These are phyloP conservation scores for Piloderma croceum DNA, from an alignment of 768 basidiomycete species.

Conservation along the genomic window DNA sequence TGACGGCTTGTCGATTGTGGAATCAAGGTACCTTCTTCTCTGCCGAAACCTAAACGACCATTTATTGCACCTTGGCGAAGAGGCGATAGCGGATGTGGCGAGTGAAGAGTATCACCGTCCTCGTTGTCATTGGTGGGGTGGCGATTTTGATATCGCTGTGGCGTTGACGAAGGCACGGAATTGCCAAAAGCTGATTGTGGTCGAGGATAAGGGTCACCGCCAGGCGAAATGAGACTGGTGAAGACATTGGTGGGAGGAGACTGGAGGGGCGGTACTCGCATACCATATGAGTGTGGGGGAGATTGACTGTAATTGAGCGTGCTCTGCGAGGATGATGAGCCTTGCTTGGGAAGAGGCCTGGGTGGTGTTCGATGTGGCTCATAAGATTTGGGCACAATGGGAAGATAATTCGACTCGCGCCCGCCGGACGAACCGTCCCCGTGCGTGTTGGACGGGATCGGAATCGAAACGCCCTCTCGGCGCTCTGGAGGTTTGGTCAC, in stretches of 20 bases:
- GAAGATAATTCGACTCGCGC: slow-evolving; percentile 10
- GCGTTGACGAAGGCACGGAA: slow-evolving; percentile 34
- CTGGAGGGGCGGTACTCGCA: no score
- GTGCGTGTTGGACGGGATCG: no score
- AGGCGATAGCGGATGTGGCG: slow-evolving; percentile 34
- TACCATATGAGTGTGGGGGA: no score
- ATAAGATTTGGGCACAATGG: slow-evolving; percentile 39
- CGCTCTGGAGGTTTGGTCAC: background rate
- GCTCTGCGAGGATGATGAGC: no score
- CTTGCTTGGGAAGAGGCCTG: slow-evolving; percentile 40
- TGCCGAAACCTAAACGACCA: background rate
- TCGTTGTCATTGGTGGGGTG: no score
- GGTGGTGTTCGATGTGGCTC: slow-evolving; percentile 32
- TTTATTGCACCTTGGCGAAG: no score
- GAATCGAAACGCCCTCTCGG: no score
- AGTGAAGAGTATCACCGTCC: slow-evolving; percentile 33
- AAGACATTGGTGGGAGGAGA: background rate
- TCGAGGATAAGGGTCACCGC: slow-evolving; percentile 54
- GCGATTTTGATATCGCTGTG: no score
- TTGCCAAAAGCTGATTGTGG: slow-evolving; percentile 62
- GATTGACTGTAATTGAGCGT: no score
- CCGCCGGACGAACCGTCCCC: slow-evolving; percentile 24
- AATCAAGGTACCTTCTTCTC: background rate
- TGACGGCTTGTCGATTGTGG: background rate
- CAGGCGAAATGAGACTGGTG: slow-evolving; percentile 35